Percentiles rank a stretch among this genome's conserved stretches.
Conservation (phyloP, 148 eudicot species). For the Rhododendron williamsianum region DNA sequence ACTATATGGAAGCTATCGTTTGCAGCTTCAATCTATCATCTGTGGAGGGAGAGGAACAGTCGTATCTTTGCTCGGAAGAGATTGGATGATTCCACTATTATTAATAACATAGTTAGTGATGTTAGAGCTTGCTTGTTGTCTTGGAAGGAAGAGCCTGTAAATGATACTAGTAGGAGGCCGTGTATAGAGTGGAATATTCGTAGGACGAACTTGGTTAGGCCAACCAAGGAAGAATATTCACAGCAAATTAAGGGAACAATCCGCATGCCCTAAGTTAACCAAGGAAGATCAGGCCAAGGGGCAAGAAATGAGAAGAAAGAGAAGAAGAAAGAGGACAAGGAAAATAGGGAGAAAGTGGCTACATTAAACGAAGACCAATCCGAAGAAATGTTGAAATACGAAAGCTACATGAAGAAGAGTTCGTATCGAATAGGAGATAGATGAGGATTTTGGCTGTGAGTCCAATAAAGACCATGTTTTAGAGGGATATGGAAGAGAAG, state of each 20-base stretch:
- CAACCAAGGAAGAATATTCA: background rate
- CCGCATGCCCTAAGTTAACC: background rate
- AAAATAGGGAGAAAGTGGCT: background rate
- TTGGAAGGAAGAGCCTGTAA: background rate
- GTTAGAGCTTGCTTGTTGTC: background rate
- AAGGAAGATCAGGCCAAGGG: background rate
- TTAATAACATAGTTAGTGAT: background rate
- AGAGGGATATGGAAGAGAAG: background rate
- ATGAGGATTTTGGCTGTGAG: background rate
- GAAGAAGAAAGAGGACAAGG: background rate
- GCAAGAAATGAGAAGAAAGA: background rate
- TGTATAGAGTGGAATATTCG: background rate
- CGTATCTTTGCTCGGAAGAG: background rate
- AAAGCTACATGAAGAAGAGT: background rate
- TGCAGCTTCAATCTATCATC: too few relatives aligned
- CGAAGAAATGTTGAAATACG: background rate
- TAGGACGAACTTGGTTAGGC: background rate
- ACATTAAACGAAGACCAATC: background rate
- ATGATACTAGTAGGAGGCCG: background rate
- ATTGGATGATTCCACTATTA: background rate
- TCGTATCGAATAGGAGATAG: background rate
- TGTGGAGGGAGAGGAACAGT: too few relatives aligned
- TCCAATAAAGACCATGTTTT: background rate
- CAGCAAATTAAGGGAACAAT: background rate
- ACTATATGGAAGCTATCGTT: too few relatives aligned